These are phyloP conservation scores for Mycena citricolor DNA, from an alignment of 1,284 basidiomycete species.

Conservation along the genomic window DNA sequence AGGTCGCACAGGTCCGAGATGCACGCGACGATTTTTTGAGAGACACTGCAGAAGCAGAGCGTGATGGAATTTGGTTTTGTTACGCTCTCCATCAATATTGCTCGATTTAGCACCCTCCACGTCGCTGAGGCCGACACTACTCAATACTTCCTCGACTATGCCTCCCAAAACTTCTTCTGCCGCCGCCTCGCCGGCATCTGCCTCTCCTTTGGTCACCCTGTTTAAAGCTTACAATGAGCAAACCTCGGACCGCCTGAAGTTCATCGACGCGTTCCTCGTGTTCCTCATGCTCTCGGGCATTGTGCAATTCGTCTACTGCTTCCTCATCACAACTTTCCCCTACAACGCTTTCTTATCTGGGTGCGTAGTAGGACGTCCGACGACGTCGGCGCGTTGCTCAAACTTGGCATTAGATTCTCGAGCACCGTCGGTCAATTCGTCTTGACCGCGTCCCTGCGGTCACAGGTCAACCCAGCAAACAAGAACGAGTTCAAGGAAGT, in stretches of 20 bases:
- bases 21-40: slow-evolving; percentile 3
- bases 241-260: slow-evolving; percentile 85
- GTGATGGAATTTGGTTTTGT: slow-evolving; percentile 16
- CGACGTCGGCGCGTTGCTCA: slow-evolving; percentile 1
- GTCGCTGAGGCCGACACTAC: slow-evolving; percentile 25
- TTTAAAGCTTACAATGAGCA: slow-evolving; percentile 77
- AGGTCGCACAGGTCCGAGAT: not conserved
- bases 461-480: slow-evolving; percentile 90
- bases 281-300: slow-evolving; percentile 93
- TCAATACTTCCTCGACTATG: slow-evolving; percentile 34
- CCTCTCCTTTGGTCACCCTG: slow-evolving; percentile 57
- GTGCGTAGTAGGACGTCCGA: slow-evolving; percentile 48
- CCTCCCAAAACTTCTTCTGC: slow-evolving; percentile 37
- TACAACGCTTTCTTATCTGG: slow-evolving; percentile 97
- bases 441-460: slow-evolving; percentile 86
- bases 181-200: slow-evolving; percentile 30
- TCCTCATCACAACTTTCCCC: slow-evolving; percentile 90
- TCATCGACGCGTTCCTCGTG: slow-evolving; percentile 90
- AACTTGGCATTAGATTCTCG: slow-evolving; percentile 65
- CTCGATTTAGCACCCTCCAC: slow-evolving; percentile 22
- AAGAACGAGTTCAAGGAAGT: slow-evolving; percentile 81
- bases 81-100: not conserved
- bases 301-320: slow-evolving; percentile 88
- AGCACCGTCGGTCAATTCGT: slow-evolving; percentile 98
- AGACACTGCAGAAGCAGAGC: not conserved